These are phyloP conservation scores for Penicillium pancosmium DNA, from an alignment of 495 filamentous ascomycete genomes.

Conservation along the genomic window DNA sequence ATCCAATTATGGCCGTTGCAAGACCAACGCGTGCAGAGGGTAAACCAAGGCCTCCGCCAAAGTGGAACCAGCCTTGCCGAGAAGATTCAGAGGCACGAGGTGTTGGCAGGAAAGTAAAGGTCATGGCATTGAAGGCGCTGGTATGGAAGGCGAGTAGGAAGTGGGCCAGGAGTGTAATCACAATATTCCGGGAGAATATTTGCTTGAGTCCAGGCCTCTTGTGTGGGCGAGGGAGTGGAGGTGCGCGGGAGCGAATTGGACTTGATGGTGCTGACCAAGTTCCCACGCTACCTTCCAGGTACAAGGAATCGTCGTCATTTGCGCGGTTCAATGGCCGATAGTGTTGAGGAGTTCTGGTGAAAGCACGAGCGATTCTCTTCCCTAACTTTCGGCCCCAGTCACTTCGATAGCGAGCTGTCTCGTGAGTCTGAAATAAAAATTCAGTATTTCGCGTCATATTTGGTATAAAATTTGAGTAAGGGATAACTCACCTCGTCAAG, in stretches of 20 bases:
- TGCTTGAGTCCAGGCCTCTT: slow-evolving; percentile 53
- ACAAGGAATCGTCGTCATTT: slow-evolving; percentile 35
- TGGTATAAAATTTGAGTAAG: background rate
- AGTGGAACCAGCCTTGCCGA: slow-evolving; percentile 58
- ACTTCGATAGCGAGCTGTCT: slow-evolving; percentile 43
- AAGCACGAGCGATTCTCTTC: slow-evolving; percentile 37
- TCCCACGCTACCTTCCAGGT: slow-evolving; percentile 32
- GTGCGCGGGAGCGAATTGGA: slow-evolving; percentile 23
- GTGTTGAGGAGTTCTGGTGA: slow-evolving; percentile 32
- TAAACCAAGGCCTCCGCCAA: slow-evolving; percentile 73
- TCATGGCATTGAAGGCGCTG: slow-evolving; percentile 73
- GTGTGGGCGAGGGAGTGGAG: slow-evolving; percentile 14
- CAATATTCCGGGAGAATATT: slow-evolving; percentile 65
- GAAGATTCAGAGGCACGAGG: slow-evolving; percentile 55
- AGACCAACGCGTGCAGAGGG: slow-evolving; percentile 68
- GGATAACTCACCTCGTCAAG: slow-evolving; percentile 56
- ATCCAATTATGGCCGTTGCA: slow-evolving; percentile 68
- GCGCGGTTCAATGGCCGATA: slow-evolving; percentile 34
- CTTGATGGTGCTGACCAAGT: slow-evolving; percentile 34
- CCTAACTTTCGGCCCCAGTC: slow-evolving; percentile 56
- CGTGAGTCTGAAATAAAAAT: slow-evolving; percentile 45
- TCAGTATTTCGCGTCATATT: background rate
- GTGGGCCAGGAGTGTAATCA: slow-evolving; percentile 64
- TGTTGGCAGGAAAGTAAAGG: slow-evolving; percentile 71
- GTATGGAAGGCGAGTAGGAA: slow-evolving; percentile 73